A percentile compares a stretch with the other conserved stretches of the same genome.
Conservation (phyloP, 768 basidiomycete genomes). For the Amanita thiersii region DNA sequence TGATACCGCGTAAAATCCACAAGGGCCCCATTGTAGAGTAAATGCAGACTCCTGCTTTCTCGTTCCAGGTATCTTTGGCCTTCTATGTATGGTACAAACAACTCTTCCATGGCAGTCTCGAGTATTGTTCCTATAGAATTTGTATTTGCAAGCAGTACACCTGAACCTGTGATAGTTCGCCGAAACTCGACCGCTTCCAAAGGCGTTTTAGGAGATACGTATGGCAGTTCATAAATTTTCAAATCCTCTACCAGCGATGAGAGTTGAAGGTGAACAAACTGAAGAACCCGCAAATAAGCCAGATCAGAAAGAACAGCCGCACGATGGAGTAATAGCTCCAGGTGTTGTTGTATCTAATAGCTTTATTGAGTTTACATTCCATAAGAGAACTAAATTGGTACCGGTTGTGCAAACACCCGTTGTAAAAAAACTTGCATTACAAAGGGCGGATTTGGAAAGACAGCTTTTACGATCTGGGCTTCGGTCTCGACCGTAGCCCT, state of each 20-base stretch:
- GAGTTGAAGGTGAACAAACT: constrained; percentile 77
- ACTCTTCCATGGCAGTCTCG: constrained; percentile 93
- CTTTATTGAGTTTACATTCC: background rate
- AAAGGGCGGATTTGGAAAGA: constrained; percentile 92
- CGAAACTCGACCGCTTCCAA: constrained; percentile 57
- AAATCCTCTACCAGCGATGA: constrained; percentile 82
- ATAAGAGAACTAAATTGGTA: constrained; percentile 27
- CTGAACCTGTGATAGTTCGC: constrained; percentile 39
- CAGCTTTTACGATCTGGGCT: constrained; percentile 95
- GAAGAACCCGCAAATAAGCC: constrained; percentile 84
- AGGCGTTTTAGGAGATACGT: constrained; percentile 55
- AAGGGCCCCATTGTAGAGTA: constrained; percentile 70
- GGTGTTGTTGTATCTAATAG: constrained; percentile 87
- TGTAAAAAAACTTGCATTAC: constrained; percentile 99
- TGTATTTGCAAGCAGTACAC: constrained; percentile 36
- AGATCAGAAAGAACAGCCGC: constrained; percentile 76
- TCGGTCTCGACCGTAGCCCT: constrained; percentile 89
- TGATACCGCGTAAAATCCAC: constrained; percentile 81
- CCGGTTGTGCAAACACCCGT: constrained; percentile 95
- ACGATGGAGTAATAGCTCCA: constrained; percentile 80
- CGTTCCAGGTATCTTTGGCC: constrained; percentile 87
- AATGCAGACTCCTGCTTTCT: constrained; percentile 76
- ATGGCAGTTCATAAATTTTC: constrained; percentile 81
- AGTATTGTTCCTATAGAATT: constrained; percentile 75
- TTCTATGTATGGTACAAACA: constrained; percentile 92